Conservation (phyloP, 768 basidiomycete genomes). For the Tephrocybe sp. region DNA sequence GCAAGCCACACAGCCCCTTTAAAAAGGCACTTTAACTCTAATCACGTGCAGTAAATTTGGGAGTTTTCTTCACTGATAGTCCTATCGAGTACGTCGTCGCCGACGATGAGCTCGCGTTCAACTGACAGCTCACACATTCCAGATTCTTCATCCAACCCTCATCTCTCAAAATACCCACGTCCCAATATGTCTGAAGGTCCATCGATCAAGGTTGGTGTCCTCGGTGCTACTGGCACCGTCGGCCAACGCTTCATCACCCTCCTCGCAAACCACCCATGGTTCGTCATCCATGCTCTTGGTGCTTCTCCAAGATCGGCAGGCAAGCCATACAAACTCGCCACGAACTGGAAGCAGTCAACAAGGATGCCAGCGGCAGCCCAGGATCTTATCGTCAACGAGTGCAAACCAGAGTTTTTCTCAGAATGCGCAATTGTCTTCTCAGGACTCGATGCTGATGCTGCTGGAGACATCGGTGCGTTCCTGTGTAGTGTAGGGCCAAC, state of each 20-base stretch:
- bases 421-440: constrained; percentile 91
- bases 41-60: constrained; percentile 14
- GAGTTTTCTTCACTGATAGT: background rate
- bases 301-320: constrained; percentile 88
- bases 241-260: constrained; percentile 94
- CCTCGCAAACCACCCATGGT: constrained; percentile 87
- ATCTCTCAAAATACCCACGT: constrained; percentile 30
- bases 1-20: background rate
- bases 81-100: constrained; percentile 6
- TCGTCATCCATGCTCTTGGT: constrained; percentile 80
- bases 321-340: constrained; percentile 69
- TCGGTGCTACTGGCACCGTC: constrained; percentile 92
- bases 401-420: constrained; percentile 70
- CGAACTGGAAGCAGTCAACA: constrained; percentile 84
- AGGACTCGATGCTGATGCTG: constrained; percentile 93
- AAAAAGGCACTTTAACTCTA: background rate
- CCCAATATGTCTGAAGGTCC: constrained; percentile 32
- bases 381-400: constrained; percentile 68
- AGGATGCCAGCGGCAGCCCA: constrained; percentile 68
- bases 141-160: constrained; percentile 24
- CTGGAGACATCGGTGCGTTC: constrained; percentile 85
- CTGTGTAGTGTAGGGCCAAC: background rate
- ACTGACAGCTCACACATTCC: constrained; percentile 21
- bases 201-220: constrained; percentile 58
- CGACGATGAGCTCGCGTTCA: constrained; percentile 14